Evolutionary conservation across 1,139 yeast species (phyloP).

Genomic region (Nakaseomyces uthaithaninus): DNA sequence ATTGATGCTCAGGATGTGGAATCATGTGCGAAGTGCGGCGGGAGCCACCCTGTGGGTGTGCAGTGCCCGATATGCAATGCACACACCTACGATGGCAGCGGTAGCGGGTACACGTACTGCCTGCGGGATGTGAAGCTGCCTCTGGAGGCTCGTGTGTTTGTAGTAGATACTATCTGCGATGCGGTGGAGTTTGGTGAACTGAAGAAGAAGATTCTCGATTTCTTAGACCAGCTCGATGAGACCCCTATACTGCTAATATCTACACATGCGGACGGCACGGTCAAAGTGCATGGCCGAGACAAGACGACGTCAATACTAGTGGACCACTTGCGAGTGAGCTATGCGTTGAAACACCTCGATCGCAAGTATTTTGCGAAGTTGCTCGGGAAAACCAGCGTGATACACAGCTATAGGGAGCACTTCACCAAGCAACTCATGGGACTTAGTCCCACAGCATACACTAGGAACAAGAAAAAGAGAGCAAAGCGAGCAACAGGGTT

Average conservation of each 20-base stretch:
- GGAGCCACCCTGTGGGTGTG: neutral
- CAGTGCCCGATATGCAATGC: neutral
- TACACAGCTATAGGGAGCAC: slow-evolving; percentile 2
- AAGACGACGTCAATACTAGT: neutral
- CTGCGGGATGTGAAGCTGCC: neutral
- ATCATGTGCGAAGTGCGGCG: neutral
- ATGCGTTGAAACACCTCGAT: neutral
- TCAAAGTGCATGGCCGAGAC: slow-evolving; percentile 2
- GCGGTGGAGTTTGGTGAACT: neutral
- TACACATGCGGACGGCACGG: neutral
- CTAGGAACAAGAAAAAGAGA: slow-evolving; percentile 7
- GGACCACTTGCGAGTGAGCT: slow-evolving; percentile 1
- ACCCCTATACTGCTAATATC: slow-evolving; percentile 1
- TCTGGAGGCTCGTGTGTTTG: neutral
- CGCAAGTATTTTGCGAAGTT: neutral
- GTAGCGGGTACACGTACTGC: neutral
- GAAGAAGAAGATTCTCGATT: slow-evolving; percentile 4
- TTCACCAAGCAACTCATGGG: neutral
- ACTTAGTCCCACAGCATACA: neutral
- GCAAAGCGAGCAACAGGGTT: slow-evolving; percentile 17
- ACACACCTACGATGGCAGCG: neutral
- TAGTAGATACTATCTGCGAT: slow-evolving; percentile 1
- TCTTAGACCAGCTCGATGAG: neutral
- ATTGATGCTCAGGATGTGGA: neutral
- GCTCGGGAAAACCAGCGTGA: neutral